These are phyloP conservation scores for Cryptococcus sp. DNA, from an alignment of 1,284 basidiomycete genomes.

Conservation along the genomic window DNA sequence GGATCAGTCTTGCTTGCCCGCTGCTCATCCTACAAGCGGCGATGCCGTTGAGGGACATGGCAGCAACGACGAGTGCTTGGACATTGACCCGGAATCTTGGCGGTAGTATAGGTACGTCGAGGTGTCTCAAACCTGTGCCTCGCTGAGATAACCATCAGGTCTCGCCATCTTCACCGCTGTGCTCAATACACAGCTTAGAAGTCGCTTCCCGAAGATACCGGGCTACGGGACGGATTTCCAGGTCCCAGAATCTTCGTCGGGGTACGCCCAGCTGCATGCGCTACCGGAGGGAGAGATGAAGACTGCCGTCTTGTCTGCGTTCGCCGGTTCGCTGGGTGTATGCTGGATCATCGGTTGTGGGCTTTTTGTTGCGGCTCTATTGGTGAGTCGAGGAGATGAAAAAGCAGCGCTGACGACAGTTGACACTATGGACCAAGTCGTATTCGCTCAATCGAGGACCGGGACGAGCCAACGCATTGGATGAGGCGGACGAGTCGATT, in stretches of 20 bases:
- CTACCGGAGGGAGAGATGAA: conserved; percentile 28
- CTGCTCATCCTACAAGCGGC: conserved; percentile 36
- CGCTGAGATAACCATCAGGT: conserved; percentile 1
- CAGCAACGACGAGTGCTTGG: conserved; percentile 37
- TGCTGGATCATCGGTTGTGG: conserved; percentile 30
- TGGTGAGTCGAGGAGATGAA: conserved; percentile 10
- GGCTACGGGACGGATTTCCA: conserved; percentile 34
- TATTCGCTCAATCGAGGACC: conserved; percentile 10
- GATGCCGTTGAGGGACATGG: conserved; percentile 44
- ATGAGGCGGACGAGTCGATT: neutral
- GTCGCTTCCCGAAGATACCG: conserved; percentile 24
- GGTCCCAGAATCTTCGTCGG: conserved; percentile 24
- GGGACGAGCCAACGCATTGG: neutral
- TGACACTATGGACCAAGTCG: conserved; percentile 5
- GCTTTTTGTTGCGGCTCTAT: conserved; percentile 15
- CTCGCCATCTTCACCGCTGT: conserved; percentile 37
- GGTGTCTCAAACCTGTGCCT: neutral
- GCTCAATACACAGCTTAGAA: conserved; percentile 30
- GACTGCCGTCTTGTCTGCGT: conserved; percentile 26
- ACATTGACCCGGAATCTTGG: conserved; percentile 24
- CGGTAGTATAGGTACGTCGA: conserved; percentile 25
- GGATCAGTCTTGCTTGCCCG: conserved; percentile 20
- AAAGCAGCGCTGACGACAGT: neutral
- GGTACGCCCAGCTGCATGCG: conserved; percentile 29
- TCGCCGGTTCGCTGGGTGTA: conserved; percentile 28